phyloP scores from a whole-genome alignment of 2,329 filamentous ascomycete genomes.

The Fusarium irregulare region DNA sequence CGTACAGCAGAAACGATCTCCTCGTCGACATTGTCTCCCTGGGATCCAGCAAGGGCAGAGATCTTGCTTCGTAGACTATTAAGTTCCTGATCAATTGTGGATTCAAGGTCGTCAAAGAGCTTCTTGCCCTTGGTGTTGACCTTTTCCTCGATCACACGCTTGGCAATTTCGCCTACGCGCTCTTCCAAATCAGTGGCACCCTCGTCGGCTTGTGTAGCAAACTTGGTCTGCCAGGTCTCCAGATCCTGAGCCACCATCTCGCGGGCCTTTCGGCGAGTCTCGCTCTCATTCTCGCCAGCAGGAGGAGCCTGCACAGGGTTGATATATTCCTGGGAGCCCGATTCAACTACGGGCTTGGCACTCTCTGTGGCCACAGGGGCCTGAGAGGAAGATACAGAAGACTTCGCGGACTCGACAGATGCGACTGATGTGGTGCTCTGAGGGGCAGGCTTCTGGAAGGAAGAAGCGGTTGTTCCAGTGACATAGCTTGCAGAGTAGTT shows the following conservation, averaged over 20 bases:
- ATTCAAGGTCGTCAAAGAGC: constrained; percentile 75
- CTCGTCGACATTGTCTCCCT: constrained; percentile 58
- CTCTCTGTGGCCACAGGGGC: constrained; percentile 26
- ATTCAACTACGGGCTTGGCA: constrained; percentile 33
- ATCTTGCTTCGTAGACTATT: constrained; percentile 75
- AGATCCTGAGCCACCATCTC: constrained; percentile 82
- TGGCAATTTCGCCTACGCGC: constrained; percentile 68
- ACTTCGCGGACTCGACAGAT: background rate
- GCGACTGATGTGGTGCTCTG: constrained; percentile 46
- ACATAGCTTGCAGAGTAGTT: constrained; percentile 28
- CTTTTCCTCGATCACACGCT: constrained; percentile 69
- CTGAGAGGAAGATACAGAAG: constrained; percentile 48
- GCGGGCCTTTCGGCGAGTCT: constrained; percentile 67
- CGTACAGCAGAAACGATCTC: constrained; percentile 66
- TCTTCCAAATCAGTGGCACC: constrained; percentile 79
- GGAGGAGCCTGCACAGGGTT: constrained; percentile 59
- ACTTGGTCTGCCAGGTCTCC: constrained; percentile 87
- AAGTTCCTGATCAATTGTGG: constrained; percentile 72
- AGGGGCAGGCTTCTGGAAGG: constrained; percentile 51
- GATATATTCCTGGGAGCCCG: constrained; percentile 43
- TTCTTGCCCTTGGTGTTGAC: constrained; percentile 73
- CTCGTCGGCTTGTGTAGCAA: constrained; percentile 85
- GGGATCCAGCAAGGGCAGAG: constrained; percentile 68
- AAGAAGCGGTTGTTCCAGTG: constrained; percentile 47
- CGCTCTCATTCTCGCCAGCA: constrained; percentile 61